Evolutionary conservation across 306 rosid species (phyloP), one percentile per base, ranked within the genome.

Genomic region (Cicer chorassanicum): DNA sequence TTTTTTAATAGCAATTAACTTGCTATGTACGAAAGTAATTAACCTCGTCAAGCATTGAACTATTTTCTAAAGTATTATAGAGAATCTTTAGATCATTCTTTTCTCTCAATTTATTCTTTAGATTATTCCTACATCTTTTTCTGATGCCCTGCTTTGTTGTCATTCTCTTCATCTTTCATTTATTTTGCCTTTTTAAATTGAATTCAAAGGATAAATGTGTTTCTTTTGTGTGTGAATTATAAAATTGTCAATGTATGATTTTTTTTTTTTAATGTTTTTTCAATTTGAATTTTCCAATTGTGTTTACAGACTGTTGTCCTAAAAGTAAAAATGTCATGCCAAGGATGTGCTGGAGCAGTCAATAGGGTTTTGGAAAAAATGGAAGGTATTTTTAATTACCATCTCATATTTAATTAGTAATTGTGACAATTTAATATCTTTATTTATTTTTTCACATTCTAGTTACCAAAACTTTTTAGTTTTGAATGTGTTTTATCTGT

Each of bases 331-430:
- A 94, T 94, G 99, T 88, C 99, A 15, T 94, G 99, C 59, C 82
- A 88, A 83, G 96, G 97, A 14, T 94, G 97, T 67, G 88, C 81
- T 69, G 99, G 97, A 44, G 99, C 97, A 2, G 98, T 94, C 77
- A 90, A 86, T 65, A 88, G 97, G 82, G 98, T 91, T 67, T 84
- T 91, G 86, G 98, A 86, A 10, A 94, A 94, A 74, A 50, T 94
- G 84, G 93, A 91, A 86, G 98, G 98, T 94, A 81, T 15, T 66
- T 73, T 73, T 48, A 1, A 34, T 56, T 29, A 29, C 4, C 29
- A 21, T 21, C 21, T 19, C 36, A 3, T 29, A 29, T 29, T 29
- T 4, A 29, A 36, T 24, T 62, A 36, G 63, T 2, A 54, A 7
- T 70, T 70, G 50, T 54, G 11, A 29, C 73, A 43, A 36, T 61